phyloP scores from a whole-genome alignment of 164 flowering plant species.

The Vitis amurensis region DNA sequence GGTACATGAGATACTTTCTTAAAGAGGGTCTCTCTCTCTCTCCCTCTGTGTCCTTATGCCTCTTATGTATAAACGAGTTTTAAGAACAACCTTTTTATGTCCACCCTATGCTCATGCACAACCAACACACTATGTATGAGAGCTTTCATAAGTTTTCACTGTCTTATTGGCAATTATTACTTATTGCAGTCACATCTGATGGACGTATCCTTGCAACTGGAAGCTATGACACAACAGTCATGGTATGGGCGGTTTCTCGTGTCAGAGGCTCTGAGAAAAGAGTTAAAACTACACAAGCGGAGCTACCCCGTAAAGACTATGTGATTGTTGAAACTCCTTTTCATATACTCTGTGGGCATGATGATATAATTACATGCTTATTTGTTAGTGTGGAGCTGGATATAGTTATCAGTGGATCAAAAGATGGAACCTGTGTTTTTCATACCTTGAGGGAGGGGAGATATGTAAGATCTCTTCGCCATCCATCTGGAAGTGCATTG shows the following conservation, averaged over 20 bases:
- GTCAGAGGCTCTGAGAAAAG: conserved; percentile 56
- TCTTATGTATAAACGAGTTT: too few relatives aligned
- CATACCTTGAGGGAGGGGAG: conserved; percentile 87
- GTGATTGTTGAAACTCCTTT: conserved; percentile 79
- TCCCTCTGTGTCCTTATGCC: too few relatives aligned
- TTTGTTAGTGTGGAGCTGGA: conserved; percentile 87
- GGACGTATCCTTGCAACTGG: conserved; percentile 96
- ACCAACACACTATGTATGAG: too few relatives aligned
- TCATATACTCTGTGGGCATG: conserved; percentile 96
- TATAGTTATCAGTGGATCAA: conserved; percentile 93
- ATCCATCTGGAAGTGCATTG: conserved; percentile 79
- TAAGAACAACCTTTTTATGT: too few relatives aligned
- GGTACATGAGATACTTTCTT: too few relatives aligned
- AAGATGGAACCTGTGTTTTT: conserved; percentile 94
- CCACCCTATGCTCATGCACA: too few relatives aligned
- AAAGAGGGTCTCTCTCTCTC: too few relatives aligned
- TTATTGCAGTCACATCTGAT: conserved; percentile 80
- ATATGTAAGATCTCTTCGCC: conserved; percentile 80
- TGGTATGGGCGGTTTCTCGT: conserved; percentile 90
- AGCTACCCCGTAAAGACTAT: conserved; percentile 64
- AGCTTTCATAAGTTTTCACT: too few relatives aligned
- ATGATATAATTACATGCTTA: conserved; percentile 91
- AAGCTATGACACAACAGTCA: conserved; percentile 98
- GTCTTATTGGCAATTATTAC: conserved; percentile 7
- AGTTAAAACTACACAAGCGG: conserved; percentile 53